Base-by-base conservation (phyloP, 1,139 yeast genomes). In the Protomyces macrosporus region DNA sequence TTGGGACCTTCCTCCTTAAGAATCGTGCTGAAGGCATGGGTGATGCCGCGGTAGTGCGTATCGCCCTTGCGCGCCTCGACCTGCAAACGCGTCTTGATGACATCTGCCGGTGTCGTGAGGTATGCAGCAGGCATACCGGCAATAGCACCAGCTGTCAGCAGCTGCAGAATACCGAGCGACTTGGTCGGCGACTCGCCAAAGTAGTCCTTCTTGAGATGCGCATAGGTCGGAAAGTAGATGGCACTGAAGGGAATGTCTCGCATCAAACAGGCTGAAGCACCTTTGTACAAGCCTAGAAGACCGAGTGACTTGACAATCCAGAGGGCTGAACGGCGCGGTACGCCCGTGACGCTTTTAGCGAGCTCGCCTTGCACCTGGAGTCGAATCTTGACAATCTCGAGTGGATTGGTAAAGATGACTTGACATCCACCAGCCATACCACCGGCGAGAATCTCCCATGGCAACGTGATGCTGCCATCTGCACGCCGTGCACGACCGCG, bases 221-320 rank as follows among this genome's bases (percentile, higher is more conserved):
- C 96, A 76, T 93, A 93, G 10, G 97, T 85, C 64, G 98, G 98
- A 85, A 93, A 93, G 78, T 93, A 93, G 70, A 93, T 93, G 58
- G 98, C 97, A 50, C 96, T 87, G 76, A 93, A 93, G 54, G 98
- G 98, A 53, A 93, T 96, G 76, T 93, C 98, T 76, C 98, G 86
- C 73, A 90, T 78, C 72, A 93, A 77, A 78, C 98, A 93, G 14
- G 98, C 98, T 57, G 83, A 71, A 0, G 93, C 95, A 71, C 98
- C 98, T 76, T 86, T 90, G 76, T 93, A 93, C 68, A 93, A 80
- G 40, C 98, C 98, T 65, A 80, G 79, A 45, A 91, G 72, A 63
- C 98, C 98, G 69, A 93, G 81, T 69, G 86, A 87, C 68, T 82
- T 84, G 33, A 91, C 85, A 70, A 93, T 87, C 74, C 84, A 84